Percentiles rank a stretch among this genome's conserved stretches.
phyloP scores from a whole-genome alignment of 257 asterid genomes.

The Plantago ovata region DNA sequence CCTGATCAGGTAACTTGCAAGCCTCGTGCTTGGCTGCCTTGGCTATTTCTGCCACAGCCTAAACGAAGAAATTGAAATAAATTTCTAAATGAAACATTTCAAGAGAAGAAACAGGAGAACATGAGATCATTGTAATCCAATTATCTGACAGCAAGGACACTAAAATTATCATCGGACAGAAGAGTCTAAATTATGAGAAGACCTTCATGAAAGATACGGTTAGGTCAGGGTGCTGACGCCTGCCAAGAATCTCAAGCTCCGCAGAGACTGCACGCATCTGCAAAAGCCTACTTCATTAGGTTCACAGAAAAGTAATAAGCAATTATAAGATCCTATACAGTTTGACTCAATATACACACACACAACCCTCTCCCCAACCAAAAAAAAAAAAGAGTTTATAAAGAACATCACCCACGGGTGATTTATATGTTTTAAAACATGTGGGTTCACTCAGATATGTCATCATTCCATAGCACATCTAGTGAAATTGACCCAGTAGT shows the following conservation, averaged over 20 bases:
- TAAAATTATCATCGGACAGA: slow-evolving; percentile 12
- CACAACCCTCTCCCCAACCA: too few relatives aligned
- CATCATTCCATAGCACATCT: too few relatives aligned
- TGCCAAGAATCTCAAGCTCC: slow-evolving; percentile 96
- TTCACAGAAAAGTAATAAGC: neutral
- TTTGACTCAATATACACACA: neutral
- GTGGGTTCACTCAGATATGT: neutral
- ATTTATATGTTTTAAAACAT: neutral
- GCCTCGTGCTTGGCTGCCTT: slow-evolving; percentile 82
- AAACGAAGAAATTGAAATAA: slow-evolving; percentile 12
- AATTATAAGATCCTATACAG: neutral
- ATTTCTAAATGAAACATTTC: neutral
- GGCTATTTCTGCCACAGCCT: slow-evolving; percentile 89
- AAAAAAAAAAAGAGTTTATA: neutral
- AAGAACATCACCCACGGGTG: neutral
- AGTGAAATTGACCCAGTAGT: too few relatives aligned
- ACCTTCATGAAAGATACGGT: slow-evolving; percentile 94
- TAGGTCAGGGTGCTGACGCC: slow-evolving; percentile 83
- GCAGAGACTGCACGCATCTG: slow-evolving; percentile 87
- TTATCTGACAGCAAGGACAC: neutral
- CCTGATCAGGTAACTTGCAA: slow-evolving; percentile 50
- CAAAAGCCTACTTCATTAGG: slow-evolving; percentile 22
- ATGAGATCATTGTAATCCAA: neutral
- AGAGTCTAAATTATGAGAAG: slow-evolving; percentile 17
- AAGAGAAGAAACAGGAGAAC: neutral